Evolutionary conservation across 1,139 yeast species (phyloP).

Genomic region (Saccharomyces hybrid): DNA sequence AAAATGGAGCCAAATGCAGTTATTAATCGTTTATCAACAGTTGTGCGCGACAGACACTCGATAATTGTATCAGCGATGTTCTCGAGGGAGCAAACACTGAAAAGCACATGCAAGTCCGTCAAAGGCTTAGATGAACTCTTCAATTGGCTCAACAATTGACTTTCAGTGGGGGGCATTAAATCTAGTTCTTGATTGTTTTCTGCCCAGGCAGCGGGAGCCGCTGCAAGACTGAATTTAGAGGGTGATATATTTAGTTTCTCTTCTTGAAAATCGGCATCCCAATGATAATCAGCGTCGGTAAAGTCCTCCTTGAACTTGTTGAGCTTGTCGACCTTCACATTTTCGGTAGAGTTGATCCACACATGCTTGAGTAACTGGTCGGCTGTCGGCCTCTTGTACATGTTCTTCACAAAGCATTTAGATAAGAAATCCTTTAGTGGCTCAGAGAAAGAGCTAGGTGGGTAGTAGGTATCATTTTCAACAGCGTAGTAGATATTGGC

Average conservation of each 20-base stretch:
- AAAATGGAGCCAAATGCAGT: conserved; percentile 4
- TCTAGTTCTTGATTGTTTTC: not conserved
- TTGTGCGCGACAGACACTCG: not conserved
- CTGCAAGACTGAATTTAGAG: conserved; percentile 1
- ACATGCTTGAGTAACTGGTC: conserved; percentile 22
- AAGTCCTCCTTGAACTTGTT: conserved; percentile 17
- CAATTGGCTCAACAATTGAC: conserved; percentile 3
- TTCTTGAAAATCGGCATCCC: conserved; percentile 28
- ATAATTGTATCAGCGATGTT: conserved; percentile 1
- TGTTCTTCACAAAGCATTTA: conserved; percentile 58
- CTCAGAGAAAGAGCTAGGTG: conserved; percentile 56
- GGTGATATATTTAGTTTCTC: conserved; percentile 10
- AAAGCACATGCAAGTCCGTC: conserved; percentile 3
- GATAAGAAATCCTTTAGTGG: conserved; percentile 55
- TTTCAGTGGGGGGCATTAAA: conserved; percentile 7
- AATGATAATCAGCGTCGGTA: conserved; percentile 17
- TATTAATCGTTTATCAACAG: not conserved
- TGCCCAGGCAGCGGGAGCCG: conserved; percentile 1
- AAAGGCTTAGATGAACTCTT: not conserved
- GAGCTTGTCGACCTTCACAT: conserved; percentile 6
- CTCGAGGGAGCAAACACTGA: conserved; percentile 3
- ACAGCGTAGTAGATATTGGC: conserved; percentile 91
- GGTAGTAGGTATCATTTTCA: conserved; percentile 77
- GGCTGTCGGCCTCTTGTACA: conserved; percentile 29
- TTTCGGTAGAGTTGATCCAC: conserved; percentile 17